Percentiles rank a stretch among this genome's conserved stretches.
Conservation (phyloP, 768 basidiomycete species). For the Cystoderma amianthinum region DNA sequence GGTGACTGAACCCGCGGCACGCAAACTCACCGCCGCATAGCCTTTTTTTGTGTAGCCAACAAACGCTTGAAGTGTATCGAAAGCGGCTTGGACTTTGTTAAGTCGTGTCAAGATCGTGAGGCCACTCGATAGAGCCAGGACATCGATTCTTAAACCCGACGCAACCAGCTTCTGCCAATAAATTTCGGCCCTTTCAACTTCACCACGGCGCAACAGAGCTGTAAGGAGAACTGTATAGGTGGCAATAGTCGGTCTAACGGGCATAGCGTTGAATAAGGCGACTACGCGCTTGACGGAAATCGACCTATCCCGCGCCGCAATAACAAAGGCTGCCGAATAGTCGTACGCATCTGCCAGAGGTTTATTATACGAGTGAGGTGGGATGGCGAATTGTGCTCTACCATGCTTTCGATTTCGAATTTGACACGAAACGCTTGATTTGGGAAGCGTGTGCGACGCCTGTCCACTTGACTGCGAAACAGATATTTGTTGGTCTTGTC, state of each 20-base stretch:
- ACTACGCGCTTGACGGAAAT: slow-evolving; percentile 26
- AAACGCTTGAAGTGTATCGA: slow-evolving; percentile 40
- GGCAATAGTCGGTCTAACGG: slow-evolving; percentile 32
- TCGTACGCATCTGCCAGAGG: slow-evolving; percentile 33
- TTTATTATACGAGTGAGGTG: slow-evolving; percentile 7
- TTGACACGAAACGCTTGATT: slow-evolving; percentile 1
- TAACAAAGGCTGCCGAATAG: slow-evolving; percentile 37
- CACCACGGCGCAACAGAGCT: slow-evolving; percentile 39
- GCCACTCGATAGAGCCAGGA: slow-evolving; percentile 40
- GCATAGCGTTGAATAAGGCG: slow-evolving; percentile 22
- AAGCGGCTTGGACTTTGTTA: slow-evolving; percentile 37
- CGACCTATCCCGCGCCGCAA: slow-evolving; percentile 31
- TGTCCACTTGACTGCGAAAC: too few species aligned
- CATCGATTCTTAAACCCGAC: slow-evolving; percentile 32
- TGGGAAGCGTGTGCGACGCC: neutral
- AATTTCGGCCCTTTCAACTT: slow-evolving; percentile 28
- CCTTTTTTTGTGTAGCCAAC: slow-evolving; percentile 6
- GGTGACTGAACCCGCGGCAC: slow-evolving; percentile 8
- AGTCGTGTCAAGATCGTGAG: slow-evolving; percentile 39
- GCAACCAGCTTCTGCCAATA: slow-evolving; percentile 36
- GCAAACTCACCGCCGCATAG: neutral
- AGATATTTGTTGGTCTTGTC: too few species aligned
- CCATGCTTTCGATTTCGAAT: too few species aligned
- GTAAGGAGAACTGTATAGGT: slow-evolving; percentile 51
- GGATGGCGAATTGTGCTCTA: too few species aligned